These are phyloP conservation scores for Saccharomycopsis vini DNA, from an alignment of 805 yeast genomes.

Conservation along the genomic window DNA sequence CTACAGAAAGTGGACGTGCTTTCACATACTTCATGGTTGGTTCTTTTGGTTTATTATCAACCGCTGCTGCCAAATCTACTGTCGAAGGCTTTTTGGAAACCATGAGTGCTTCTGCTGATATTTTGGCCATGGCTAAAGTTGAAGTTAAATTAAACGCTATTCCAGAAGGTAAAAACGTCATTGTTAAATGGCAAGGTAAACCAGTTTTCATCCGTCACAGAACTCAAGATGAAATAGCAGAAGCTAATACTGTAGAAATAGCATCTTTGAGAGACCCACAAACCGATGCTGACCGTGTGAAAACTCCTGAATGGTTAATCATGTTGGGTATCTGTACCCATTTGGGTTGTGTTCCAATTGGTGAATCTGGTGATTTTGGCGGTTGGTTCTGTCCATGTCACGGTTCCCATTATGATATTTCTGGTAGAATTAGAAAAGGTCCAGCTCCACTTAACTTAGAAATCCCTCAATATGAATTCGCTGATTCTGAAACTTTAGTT, in stretches of 20 bases:
- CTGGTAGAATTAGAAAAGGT: conserved; percentile 99
- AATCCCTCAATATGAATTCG: conserved; percentile 83
- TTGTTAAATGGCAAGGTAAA: conserved; percentile 99
- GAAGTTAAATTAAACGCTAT: conserved; percentile 90
- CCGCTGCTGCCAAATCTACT: conserved; percentile 94
- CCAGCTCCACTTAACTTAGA: conserved; percentile 99
- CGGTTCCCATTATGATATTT: conserved; percentile 99
- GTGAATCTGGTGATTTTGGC: conserved; percentile 99
- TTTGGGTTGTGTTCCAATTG: conserved; percentile 99
- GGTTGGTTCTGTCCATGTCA: conserved; percentile 99
- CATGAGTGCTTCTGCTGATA: conserved; percentile 98
- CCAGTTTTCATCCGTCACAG: conserved; percentile 99
- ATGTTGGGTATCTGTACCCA: conserved; percentile 99
- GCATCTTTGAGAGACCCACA: conserved; percentile 86
- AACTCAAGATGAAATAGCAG: conserved; percentile 84
- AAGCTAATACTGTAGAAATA: conserved; percentile 82
- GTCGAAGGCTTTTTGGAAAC: conserved; percentile 87
- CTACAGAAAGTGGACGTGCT: conserved; percentile 67
- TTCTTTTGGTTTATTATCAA: conserved; percentile 78
- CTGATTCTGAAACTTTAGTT: conserved; percentile 71
- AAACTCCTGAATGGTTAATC: conserved; percentile 96
- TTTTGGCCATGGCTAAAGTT: conserved; percentile 98
- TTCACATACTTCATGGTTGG: conserved; percentile 97
- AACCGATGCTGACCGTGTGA: conserved; percentile 84
- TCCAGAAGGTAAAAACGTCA: conserved; percentile 96